Evolutionary conservation across 2,329 filamentous ascomycete genomes (phyloP).

Genomic region (Cladosporium sp.): DNA sequence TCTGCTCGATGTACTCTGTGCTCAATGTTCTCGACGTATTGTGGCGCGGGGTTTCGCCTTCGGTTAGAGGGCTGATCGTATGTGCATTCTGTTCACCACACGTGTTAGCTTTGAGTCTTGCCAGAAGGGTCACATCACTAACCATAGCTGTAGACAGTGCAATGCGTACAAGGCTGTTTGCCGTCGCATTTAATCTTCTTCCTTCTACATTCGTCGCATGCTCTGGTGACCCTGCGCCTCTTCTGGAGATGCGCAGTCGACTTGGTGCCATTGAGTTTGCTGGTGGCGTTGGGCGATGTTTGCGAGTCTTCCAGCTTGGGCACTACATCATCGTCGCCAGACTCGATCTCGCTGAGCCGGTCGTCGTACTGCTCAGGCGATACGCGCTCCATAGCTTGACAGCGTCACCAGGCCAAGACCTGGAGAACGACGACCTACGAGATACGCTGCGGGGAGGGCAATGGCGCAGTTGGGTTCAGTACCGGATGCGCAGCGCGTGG

Average conservation of each 20-base stretch:
- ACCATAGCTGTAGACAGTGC: constrained; percentile 98
- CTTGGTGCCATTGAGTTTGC: constrained; percentile 24
- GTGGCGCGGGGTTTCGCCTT: constrained; percentile 83
- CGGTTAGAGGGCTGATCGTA: constrained; percentile 95
- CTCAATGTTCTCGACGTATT: constrained; percentile 90
- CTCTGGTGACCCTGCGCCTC: constrained; percentile 80
- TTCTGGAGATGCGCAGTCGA: constrained; percentile 50
- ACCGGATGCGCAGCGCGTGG: background rate
- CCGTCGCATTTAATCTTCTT: constrained; percentile 60
- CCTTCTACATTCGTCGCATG: constrained; percentile 83
- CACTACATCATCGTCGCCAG: constrained; percentile 31
- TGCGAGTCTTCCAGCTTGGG: constrained; percentile 33
- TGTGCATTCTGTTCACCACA: constrained; percentile 70
- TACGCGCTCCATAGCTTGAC: constrained; percentile 30
- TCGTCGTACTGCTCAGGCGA: constrained; percentile 37
- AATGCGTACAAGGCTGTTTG: constrained; percentile 71
- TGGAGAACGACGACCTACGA: constrained; percentile 12
- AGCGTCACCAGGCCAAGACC: constrained; percentile 12
- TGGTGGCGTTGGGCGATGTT: constrained; percentile 27
- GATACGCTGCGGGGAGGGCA: constrained; percentile 12
- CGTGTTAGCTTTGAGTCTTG: background rate
- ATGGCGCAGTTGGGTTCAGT: constrained; percentile 4
- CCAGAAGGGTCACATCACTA: constrained; percentile 34
- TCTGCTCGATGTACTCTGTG: constrained; percentile 80
- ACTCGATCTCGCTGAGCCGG: constrained; percentile 33